Base-by-base conservation (phyloP, 768 basidiomycete genomes). In the Phanerochaete carnosa region DNA sequence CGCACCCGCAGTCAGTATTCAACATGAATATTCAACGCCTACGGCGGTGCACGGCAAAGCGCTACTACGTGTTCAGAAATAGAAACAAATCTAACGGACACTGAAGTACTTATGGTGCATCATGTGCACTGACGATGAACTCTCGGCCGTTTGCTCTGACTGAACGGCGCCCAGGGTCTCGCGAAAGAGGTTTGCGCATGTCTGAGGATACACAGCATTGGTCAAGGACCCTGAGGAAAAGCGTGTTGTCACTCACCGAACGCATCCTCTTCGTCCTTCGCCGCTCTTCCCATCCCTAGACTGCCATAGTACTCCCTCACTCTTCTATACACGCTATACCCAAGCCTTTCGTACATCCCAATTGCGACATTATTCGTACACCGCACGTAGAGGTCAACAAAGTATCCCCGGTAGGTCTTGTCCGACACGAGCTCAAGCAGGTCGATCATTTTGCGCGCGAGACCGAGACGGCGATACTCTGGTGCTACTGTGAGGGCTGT, bases 401-500 rank as follows among this genome's bases (percentile, higher is more conserved):
- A 98, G 81, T 85, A 91, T 2, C 88, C 92, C 63, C 83, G 84
- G 78, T 94, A 91, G 26, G 80, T 81, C 61, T 86, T 81, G 71
- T 95, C 89, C 1, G 92, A 93, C 8, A 94, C 88, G 66, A 83
- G 79, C 73, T 98, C 96, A 47, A 99, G 88, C 51, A 91, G 79
- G 63, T 78, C 71, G 85, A 96, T 93, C 84, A 98, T 89, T 71
- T 84, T 87, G 66, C 87, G 84, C 0, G 94, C 96, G 47, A 98
- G 86, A 1, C 86, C 86, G 2, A 98, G 83, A 2, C 92, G 88
- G 45, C 97, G 90, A 74, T 93, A 97, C 67, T 92, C 88, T 13
- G 97, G 97, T 0, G 95, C 91, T 57, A 99, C 94, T 5, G 95
- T 94, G 53, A 99, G 79, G 0, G 95, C 95, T 0, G 96, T 98